phyloP scores from a whole-genome alignment of 305 asterid genomes.

The Fraxinus baroniana region DNA sequence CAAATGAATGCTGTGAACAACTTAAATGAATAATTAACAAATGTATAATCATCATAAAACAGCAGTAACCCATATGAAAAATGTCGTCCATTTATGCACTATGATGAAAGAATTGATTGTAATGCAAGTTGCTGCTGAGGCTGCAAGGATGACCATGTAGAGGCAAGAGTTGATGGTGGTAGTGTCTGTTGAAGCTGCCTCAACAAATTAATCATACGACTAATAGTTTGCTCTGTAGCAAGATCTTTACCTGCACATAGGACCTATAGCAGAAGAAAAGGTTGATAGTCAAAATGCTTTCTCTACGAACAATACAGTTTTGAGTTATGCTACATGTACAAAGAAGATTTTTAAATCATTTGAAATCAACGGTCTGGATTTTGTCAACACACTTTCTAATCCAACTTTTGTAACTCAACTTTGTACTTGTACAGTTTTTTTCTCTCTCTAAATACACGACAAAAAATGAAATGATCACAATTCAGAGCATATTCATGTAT shows the following conservation, averaged over 20 bases:
- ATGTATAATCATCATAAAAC: slow-evolving; percentile 19
- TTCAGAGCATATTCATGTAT: not conserved
- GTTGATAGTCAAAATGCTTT: not conserved
- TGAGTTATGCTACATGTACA: too few species aligned
- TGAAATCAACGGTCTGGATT: too few species aligned
- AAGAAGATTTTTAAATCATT: too few species aligned
- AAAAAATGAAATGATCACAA: not conserved
- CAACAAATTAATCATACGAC: slow-evolving; percentile 73
- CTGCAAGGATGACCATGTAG: slow-evolving; percentile 79
- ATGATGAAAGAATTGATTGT: slow-evolving; percentile 73
- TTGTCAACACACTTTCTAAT: too few species aligned
- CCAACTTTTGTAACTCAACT: too few species aligned
- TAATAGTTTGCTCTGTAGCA: slow-evolving; percentile 72
- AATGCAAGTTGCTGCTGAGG: slow-evolving; percentile 86
- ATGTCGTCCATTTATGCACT: slow-evolving; percentile 11
- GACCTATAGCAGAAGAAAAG: slow-evolving; percentile 42
- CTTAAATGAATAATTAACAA: slow-evolving; percentile 34
- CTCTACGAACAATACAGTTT: not conserved
- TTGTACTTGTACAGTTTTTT: not conserved
- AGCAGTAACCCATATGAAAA: slow-evolving; percentile 8
- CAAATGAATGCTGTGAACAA: slow-evolving; percentile 32
- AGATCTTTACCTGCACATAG: slow-evolving; percentile 79
- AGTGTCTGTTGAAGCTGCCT: slow-evolving; percentile 83
- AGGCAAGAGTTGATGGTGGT: slow-evolving; percentile 73
- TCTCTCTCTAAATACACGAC: not conserved